Conservation (phyloP, 805 yeast species). For the Metschnikowia continentalis region DNA sequence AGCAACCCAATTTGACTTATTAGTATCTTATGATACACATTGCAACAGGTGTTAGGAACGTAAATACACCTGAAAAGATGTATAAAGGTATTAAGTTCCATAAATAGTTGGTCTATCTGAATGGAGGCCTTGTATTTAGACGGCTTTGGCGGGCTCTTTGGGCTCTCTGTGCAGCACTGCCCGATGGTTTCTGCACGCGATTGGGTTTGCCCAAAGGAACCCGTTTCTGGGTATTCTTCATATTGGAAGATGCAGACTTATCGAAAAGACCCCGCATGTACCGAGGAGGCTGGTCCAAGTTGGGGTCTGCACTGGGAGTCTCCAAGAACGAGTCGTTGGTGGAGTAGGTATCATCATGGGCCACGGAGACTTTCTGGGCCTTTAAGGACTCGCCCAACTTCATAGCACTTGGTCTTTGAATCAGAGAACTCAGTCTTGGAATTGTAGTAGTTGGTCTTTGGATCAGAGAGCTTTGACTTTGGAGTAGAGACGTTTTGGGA, state of each 20-base stretch:
- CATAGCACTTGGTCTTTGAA: not conserved
- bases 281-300: constrained; percentile 41
- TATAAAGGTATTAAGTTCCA: too few relatives aligned
- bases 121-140: constrained; percentile 14
- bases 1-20: too few relatives aligned
- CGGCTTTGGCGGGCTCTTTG: constrained; percentile 13
- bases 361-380: constrained; percentile 9
- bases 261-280: constrained; percentile 39
- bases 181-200: not conserved
- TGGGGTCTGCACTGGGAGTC: constrained; percentile 28
- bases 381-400: too few relatives aligned
- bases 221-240: not conserved
- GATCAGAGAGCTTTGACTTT: not conserved
- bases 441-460: not conserved
- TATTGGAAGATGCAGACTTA: constrained; percentile 10
- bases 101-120: constrained; percentile 2
- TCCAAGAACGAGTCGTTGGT: constrained; percentile 28
- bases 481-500: not conserved
- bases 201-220: constrained; percentile 6
- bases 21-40: too few relatives aligned
- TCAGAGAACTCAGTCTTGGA: not conserved
- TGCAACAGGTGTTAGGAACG: too few relatives aligned
- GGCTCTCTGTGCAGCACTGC: constrained; percentile 13
- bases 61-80: too few relatives aligned
- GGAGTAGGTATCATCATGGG: constrained; percentile 24